A percentile compares a stretch with the other conserved stretches of the same genome.
Conservation (phyloP, 768 basidiomycete genomes). For the Hebeloma cylindrosporum region DNA sequence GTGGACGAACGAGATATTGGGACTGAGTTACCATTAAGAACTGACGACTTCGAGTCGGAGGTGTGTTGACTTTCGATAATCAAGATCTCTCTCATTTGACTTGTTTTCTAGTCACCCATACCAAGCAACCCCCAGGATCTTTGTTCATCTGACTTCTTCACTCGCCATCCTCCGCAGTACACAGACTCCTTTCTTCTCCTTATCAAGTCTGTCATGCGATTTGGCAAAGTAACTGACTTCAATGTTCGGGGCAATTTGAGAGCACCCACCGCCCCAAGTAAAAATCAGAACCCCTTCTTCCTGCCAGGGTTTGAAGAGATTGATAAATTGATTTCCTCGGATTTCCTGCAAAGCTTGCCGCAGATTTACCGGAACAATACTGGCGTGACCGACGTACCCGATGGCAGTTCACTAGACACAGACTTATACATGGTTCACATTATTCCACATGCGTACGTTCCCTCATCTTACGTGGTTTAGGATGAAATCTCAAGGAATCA, state of each 20-base stretch:
- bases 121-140: conserved; percentile 79
- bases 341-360: conserved; percentile 73
- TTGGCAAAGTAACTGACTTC: conserved; percentile 83
- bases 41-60: conserved; percentile 73
- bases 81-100: neutral
- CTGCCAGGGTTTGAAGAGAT: conserved; percentile 67
- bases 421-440: conserved; percentile 88
- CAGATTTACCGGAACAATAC: conserved; percentile 61
- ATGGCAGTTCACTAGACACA: conserved; percentile 66
- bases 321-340: conserved; percentile 63
- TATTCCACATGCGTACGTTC: conserved; percentile 78
- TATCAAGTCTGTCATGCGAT: conserved; percentile 82
- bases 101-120: conserved; percentile 46
- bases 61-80: conserved; percentile 40
- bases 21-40: conserved; percentile 77
- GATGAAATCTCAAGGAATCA: conserved; percentile 11
- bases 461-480: conserved; percentile 3
- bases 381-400: conserved; percentile 59
- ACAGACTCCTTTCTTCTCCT: conserved; percentile 82
- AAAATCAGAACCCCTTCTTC: conserved; percentile 70
- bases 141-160: conserved; percentile 61
- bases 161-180: conserved; percentile 69
- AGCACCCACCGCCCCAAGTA: conserved; percentile 63
- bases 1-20: conserved; percentile 84
- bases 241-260: conserved; percentile 76